Evolutionary conservation across 768 basidiomycete genomes (phyloP).

Genomic region (Lactifluus pinguis): DNA sequence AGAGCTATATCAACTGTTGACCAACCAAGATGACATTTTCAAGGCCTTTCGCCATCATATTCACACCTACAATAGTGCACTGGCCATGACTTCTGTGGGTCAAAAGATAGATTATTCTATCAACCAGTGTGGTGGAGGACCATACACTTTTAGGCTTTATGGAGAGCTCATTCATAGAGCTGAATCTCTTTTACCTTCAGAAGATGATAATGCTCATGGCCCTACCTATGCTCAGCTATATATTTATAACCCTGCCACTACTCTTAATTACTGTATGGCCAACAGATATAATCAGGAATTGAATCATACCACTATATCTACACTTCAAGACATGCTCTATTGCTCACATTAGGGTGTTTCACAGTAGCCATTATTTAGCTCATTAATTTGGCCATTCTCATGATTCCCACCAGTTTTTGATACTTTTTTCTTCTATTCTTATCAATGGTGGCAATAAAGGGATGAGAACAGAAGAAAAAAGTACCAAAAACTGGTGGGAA

Average conservation of each 20-base stretch:
- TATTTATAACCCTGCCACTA: neutral
- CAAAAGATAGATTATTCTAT: conserved; percentile 42
- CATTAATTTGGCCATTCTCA: no score
- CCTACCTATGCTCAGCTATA: neutral
- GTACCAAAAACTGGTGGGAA: no score
- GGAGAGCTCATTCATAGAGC: neutral
- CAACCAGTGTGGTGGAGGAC: neutral
- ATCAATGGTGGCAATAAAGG: no score
- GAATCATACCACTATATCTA: neutral
- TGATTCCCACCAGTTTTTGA: no score
- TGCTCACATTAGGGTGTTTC: no score
- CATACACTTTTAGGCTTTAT: neutral
- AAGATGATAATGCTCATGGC: no score
- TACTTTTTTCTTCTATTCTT: no score
- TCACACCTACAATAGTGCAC: conserved; percentile 39
- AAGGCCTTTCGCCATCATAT: conserved; percentile 26
- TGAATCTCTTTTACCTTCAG: neutral
- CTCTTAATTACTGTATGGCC: neutral
- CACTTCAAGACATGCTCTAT: no score
- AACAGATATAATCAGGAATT: neutral
- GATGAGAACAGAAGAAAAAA: no score
- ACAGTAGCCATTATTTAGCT: no score
- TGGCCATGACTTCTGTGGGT: conserved; percentile 28
- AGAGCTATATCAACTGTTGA: neutral
- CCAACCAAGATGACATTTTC: conserved; percentile 26